Conservation (phyloP, 768 basidiomycete genomes). For the Nidula microcarpa region DNA sequence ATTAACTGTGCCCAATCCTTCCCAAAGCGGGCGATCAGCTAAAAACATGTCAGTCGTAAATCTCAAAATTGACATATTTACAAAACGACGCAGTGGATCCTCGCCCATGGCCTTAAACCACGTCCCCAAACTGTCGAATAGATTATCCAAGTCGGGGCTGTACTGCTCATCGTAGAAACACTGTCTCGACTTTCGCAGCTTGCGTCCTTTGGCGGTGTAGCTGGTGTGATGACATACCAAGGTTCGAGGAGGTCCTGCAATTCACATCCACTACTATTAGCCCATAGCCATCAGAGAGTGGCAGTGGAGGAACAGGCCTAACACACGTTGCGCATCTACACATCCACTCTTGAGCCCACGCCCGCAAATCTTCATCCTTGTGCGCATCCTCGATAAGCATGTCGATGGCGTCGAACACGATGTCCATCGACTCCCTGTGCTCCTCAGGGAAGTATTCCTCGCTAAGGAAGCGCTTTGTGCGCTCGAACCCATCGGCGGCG, state of each 20-base stretch:
- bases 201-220: not conserved
- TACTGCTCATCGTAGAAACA: conserved; percentile 70
- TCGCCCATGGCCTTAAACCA: conserved; percentile 87
- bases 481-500: conserved; percentile 49
- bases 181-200: conserved; percentile 68
- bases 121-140: conserved; percentile 65
- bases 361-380: conserved; percentile 68
- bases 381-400: conserved; percentile 71
- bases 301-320: conserved; percentile 45
- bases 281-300: conserved; percentile 79
- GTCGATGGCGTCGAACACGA: conserved; percentile 67
- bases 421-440: conserved; percentile 59
- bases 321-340: conserved; percentile 61
- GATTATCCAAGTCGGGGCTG: conserved; percentile 71
- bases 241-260: conserved; percentile 1
- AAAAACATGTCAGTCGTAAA: not conserved
- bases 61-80: not conserved
- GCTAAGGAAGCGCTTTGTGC: conserved; percentile 61
- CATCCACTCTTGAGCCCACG: conserved; percentile 69
- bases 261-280: conserved; percentile 50
- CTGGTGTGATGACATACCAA: too few relatives aligned
- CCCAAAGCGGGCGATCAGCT: conserved; percentile 27
- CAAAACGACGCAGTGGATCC: conserved; percentile 51
- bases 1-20: conserved; percentile 81
- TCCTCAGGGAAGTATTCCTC: conserved; percentile 91